Evolutionary conservation across 805 yeast genomes (phyloP).

Genomic region (Wickerhamomyces silvicola): DNA sequence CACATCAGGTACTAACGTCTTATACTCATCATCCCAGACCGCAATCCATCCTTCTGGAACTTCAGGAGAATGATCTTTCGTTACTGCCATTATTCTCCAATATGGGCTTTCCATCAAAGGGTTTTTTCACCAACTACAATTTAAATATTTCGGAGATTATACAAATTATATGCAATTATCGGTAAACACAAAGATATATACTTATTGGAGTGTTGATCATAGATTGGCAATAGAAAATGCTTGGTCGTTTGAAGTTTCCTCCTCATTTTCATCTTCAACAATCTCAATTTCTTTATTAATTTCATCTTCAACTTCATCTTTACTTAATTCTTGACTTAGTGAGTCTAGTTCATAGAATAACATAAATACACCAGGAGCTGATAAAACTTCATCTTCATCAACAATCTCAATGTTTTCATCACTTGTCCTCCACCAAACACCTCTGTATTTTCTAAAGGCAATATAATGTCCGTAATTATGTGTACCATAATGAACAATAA

Average conservation of each 20-base stretch:
- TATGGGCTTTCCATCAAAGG: no score
- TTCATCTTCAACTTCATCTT: constrained; percentile 8
- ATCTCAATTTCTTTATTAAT: constrained; percentile 1
- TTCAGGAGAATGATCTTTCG: constrained; percentile 18
- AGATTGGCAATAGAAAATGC: constrained; percentile 9
- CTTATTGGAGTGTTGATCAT: no score
- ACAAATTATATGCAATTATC: constrained; percentile 1
- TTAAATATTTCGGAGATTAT: no score
- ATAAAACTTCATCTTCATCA: constrained; percentile 71
- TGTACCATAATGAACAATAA: constrained; percentile 89
- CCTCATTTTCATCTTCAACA: constrained; percentile 1
- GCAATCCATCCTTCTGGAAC: constrained; percentile 52
- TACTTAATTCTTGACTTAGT: constrained; percentile 21
- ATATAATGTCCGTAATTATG: constrained; percentile 98
- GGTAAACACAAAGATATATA: no score
- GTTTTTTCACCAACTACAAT: no score
- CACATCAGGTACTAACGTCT: no score
- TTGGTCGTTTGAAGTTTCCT: constrained; percentile 1
- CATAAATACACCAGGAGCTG: constrained; percentile 87
- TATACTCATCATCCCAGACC: constrained; percentile 48
- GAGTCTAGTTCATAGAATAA: constrained; percentile 69
- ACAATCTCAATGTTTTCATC: constrained; percentile 84
- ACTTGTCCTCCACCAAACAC: constrained; percentile 92
- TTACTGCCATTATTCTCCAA: no score
- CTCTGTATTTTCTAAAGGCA: constrained; percentile 74